Evolutionary conservation across 306 rosid genomes (phyloP).

Genomic region (Spatholobus suberectus): DNA sequence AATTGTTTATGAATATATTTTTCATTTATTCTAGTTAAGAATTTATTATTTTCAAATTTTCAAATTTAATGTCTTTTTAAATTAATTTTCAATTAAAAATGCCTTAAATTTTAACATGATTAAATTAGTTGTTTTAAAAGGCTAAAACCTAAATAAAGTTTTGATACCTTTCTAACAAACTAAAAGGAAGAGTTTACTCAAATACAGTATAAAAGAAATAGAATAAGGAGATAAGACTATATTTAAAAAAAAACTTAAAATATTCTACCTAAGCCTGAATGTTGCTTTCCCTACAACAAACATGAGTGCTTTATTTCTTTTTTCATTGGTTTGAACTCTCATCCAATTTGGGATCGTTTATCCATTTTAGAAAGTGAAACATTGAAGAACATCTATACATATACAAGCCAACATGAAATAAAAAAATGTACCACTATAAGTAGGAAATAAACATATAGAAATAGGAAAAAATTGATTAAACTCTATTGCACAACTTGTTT

Average conservation of each 20-base stretch:
- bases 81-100: too few species aligned
- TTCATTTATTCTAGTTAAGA: not conserved
- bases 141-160: too few species aligned
- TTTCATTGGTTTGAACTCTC: not conserved
- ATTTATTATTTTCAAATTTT: too few species aligned
- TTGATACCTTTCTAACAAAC: not conserved
- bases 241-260: not conserved
- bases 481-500: not conserved
- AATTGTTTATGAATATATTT: too few species aligned
- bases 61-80: too few species aligned
- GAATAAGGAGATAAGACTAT: not conserved
- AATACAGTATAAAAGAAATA: not conserved
- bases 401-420: not conserved
- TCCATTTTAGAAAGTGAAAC: not conserved
- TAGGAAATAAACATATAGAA: not conserved
- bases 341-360: not conserved
- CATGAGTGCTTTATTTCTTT: too few species aligned
- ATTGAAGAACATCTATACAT: constrained; percentile 29
- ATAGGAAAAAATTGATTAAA: not conserved
- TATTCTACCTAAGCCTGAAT: not conserved
- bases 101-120: too few species aligned
- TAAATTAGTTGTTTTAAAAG: too few species aligned
- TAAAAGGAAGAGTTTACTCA: not conserved
- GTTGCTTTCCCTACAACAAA: too few species aligned
- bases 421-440: not conserved